Conservation (phyloP, 2,329 filamentous ascomycete genomes). For the Hortaea werneckii region DNA sequence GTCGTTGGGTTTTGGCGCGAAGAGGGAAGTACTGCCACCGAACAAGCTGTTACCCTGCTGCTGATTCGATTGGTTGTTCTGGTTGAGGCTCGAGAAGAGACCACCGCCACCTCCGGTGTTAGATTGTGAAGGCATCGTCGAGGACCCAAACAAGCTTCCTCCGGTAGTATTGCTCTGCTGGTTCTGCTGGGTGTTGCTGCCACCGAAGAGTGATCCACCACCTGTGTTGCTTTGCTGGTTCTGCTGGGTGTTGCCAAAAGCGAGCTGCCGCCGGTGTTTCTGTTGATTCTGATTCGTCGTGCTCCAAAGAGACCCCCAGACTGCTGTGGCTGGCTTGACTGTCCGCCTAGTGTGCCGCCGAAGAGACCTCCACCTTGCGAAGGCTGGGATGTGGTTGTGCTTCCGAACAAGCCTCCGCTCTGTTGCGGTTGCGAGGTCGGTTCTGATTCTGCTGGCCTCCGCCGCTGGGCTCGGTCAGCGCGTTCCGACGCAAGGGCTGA, state of each 20-base stretch:
- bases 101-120: conserved; percentile 19
- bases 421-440: conserved; percentile 13
- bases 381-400: conserved; percentile 9
- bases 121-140: conserved; percentile 17
- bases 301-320: conserved; percentile 23
- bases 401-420: conserved; percentile 19
- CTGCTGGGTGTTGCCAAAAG: not conserved
- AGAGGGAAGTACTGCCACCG: conserved; percentile 1
- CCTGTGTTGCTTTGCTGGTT: conserved; percentile 5
- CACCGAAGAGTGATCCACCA: conserved; percentile 25
- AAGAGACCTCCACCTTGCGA: conserved; percentile 16
- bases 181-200: conserved; percentile 11
- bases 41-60: conserved; percentile 3
- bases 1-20: not conserved
- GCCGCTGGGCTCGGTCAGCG: conserved; percentile 1
- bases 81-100: conserved; percentile 11
- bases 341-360: conserved; percentile 6
- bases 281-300: conserved; percentile 8
- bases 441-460: conserved; percentile 8
- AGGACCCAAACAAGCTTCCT: conserved; percentile 9
- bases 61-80: conserved; percentile 2
- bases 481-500: not conserved
- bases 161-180: conserved; percentile 14
- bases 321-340: conserved; percentile 9
- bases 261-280: conserved; percentile 1